Evolutionary conservation across 2,329 filamentous ascomycete species (phyloP).

Genomic region (Arthrobotrys sinensis): DNA sequence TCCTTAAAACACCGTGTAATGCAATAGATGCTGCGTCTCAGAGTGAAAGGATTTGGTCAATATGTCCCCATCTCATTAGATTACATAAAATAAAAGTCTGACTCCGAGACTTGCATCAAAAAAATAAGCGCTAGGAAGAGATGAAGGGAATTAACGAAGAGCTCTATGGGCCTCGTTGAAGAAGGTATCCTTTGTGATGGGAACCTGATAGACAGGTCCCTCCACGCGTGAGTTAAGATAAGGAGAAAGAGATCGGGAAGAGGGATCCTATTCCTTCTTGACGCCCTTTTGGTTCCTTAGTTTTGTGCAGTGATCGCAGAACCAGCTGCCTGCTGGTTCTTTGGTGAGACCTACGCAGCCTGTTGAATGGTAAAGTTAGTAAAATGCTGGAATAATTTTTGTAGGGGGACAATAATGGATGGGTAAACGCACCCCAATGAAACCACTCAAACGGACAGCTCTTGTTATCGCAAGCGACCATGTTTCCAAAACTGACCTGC

Average conservation of each 20-base stretch:
- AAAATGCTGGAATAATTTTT: not conserved
- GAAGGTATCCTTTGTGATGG: not conserved
- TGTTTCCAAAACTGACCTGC: slow-evolving; percentile 86
- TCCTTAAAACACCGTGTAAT: too few species aligned
- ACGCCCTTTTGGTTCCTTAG: slow-evolving; percentile 50
- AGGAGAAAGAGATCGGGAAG: slow-evolving; percentile 18
- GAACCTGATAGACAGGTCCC: slow-evolving; percentile 45
- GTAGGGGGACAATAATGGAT: not conserved
- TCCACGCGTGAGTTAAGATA: slow-evolving; percentile 49
- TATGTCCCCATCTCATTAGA: too few species aligned
- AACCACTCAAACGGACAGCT: slow-evolving; percentile 89
- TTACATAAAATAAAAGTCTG: too few species aligned
- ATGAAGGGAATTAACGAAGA: not conserved
- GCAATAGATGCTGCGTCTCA: too few species aligned
- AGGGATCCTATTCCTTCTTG: slow-evolving; percentile 60
- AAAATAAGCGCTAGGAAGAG: not conserved
- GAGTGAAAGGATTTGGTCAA: too few species aligned
- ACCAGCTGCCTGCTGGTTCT: slow-evolving; percentile 59
- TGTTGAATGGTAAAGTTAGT: slow-evolving; percentile 8
- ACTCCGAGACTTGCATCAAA: too few species aligned
- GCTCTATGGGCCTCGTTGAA: not conserved
- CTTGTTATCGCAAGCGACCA: slow-evolving; percentile 90
- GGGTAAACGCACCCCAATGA: slow-evolving; percentile 69
- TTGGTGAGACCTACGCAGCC: slow-evolving; percentile 58
- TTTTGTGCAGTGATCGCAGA: slow-evolving; percentile 61